A percentile compares a stretch with the other conserved stretches of the same genome.
These are phyloP conservation scores for Allium fistulosum DNA, from an alignment of 106 monocot genomes.

Conservation along the genomic window DNA sequence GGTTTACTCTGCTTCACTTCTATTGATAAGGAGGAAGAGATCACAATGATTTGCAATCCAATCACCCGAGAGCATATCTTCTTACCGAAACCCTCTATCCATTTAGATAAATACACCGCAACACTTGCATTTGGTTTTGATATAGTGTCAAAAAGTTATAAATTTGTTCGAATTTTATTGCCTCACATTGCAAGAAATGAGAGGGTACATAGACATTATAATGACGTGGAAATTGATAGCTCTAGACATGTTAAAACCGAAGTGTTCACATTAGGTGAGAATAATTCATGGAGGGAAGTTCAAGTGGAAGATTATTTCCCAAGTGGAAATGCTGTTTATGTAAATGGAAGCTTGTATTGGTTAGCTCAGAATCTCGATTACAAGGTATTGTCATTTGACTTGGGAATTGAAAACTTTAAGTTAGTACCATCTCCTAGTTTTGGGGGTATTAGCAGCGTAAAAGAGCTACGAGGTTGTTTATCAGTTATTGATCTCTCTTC, in stretches of 20 bases:
- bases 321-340: background rate
- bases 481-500: slow-evolving; percentile 4
- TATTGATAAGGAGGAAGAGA: background rate
- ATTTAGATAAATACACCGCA: background rate
- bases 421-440: background rate
- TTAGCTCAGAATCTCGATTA: background rate
- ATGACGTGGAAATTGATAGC: background rate
- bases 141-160: slow-evolving; percentile 1
- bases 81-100: slow-evolving; percentile 3
- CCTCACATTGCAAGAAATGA: background rate
- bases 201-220: background rate
- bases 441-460: background rate
- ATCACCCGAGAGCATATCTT: background rate
- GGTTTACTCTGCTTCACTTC: slow-evolving; percentile 20
- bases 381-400: slow-evolving; percentile 11
- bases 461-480: slow-evolving; percentile 9
- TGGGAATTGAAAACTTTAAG: slow-evolving; percentile 6
- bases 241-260: background rate
- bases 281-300: background rate
- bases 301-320: slow-evolving; percentile 1
- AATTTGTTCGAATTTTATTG: slow-evolving; percentile 4
- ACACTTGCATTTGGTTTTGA: slow-evolving; percentile 18
- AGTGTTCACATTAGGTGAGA: slow-evolving; percentile 1
- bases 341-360: slow-evolving; percentile 8
- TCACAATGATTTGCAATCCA: slow-evolving; percentile 10